These are phyloP conservation scores for Prillingera fragicola DNA, from an alignment of 1,284 basidiomycete species.

Conservation along the genomic window DNA sequence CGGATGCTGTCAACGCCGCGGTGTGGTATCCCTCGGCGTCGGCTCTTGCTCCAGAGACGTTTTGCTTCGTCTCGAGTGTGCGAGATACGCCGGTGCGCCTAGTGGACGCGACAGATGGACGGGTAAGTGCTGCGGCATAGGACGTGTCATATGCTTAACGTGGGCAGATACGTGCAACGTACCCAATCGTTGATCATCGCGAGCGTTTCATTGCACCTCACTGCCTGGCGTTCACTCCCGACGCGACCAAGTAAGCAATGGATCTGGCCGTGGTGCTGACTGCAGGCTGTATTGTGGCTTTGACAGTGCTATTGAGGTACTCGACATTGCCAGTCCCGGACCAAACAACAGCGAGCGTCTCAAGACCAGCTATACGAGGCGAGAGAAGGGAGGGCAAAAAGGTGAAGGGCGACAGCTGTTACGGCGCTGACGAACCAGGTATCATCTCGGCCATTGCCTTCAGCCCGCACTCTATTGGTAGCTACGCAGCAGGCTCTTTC, in stretches of 20 bases:
- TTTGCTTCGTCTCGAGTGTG: conserved; percentile 73
- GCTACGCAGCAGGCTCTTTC: conserved; percentile 63
- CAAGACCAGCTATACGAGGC: conserved; percentile 67
- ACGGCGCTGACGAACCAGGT: conserved; percentile 50
- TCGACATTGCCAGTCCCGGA: conserved; percentile 57
- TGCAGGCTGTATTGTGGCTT: conserved; percentile 80
- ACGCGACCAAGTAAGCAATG: conserved; percentile 59
- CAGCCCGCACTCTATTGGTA: conserved; percentile 59
- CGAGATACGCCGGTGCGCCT: conserved; percentile 75
- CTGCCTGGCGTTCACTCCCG: conserved; percentile 67
- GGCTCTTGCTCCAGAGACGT: conserved; percentile 56
- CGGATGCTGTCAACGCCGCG: conserved; percentile 66
- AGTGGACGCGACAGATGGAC: conserved; percentile 67
- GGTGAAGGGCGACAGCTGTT: conserved; percentile 51
- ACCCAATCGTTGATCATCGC: conserved; percentile 81
- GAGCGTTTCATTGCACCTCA: conserved; percentile 83
- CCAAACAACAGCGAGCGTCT: conserved; percentile 55
- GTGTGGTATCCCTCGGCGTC: conserved; percentile 76
- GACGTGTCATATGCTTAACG: neutral
- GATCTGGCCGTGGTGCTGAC: conserved; percentile 3
- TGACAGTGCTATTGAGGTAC: conserved; percentile 81
- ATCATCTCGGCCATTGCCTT: conserved; percentile 79
- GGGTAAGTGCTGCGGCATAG: conserved; percentile 54
- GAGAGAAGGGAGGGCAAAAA: conserved; percentile 76
- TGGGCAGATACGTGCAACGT: conserved; percentile 75